Conservation (phyloP, 2,329 filamentous ascomycete species). For the Fusarium virguliforme region DNA sequence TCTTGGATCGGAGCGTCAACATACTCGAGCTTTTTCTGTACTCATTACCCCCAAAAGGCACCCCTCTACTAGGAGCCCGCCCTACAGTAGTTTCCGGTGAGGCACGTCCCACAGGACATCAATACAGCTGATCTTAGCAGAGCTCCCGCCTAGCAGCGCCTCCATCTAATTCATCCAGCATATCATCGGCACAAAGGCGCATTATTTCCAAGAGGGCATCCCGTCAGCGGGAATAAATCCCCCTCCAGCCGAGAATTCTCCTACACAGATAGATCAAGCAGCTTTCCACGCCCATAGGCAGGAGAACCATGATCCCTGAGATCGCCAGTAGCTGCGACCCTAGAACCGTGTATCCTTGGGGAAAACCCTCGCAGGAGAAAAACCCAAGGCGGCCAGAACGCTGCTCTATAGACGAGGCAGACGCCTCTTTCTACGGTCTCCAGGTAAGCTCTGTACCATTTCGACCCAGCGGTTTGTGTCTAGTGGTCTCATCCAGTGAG, state of each 20-base stretch:
- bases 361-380: conserved; percentile 31
- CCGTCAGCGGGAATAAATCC: conserved; percentile 23
- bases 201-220: conserved; percentile 24
- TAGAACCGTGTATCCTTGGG: conserved; percentile 23
- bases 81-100: too few relatives aligned
- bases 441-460: conserved; percentile 26
- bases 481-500: too few relatives aligned
- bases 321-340: conserved; percentile 26
- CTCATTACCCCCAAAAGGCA: too few relatives aligned
- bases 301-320: conserved; percentile 15
- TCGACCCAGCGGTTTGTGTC: too few relatives aligned
- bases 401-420: conserved; percentile 20
- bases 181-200: conserved; percentile 28
- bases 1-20: too few relatives aligned
- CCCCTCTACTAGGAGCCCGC: too few relatives aligned
- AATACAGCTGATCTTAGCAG: too few relatives aligned
- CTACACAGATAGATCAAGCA: conserved; percentile 30
- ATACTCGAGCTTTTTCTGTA: too few relatives aligned
- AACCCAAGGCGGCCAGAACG: conserved; percentile 20
- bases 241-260: conserved; percentile 31
- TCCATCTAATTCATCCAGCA: conserved; percentile 26
- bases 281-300: conserved; percentile 23
- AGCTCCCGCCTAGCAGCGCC: not conserved
- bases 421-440: conserved; percentile 24
- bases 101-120: too few relatives aligned